These are phyloP conservation scores for Candolleomyces eurysporus DNA, from an alignment of 768 basidiomycete species.

Conservation along the genomic window DNA sequence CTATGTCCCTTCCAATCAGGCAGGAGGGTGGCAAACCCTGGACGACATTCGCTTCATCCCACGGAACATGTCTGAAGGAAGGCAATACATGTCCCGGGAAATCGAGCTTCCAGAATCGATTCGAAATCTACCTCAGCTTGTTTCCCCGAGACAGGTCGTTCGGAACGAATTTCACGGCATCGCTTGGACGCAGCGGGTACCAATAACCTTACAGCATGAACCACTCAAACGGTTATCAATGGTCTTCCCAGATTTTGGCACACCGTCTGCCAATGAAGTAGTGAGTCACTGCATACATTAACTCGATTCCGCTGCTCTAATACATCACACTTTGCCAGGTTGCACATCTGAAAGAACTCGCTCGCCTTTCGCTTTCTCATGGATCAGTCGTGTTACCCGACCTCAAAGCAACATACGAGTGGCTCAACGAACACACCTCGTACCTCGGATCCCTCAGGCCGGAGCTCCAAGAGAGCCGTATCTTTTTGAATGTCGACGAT, in stretches of 20 bases:
- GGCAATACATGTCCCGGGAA: not conserved
- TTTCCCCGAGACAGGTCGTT: conserved; percentile 38
- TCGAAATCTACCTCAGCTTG: conserved; percentile 26
- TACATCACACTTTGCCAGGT: conserved; percentile 26
- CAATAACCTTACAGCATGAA: conserved; percentile 19
- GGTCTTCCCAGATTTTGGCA: conserved; percentile 36
- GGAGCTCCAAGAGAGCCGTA: conserved; percentile 16
- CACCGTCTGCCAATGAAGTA: conserved; percentile 39
- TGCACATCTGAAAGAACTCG: conserved; percentile 37
- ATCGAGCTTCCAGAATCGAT: conserved; percentile 14
- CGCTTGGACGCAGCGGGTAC: conserved; percentile 49
- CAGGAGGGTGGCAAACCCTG: conserved; percentile 27
- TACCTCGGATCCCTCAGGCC: conserved; percentile 10
- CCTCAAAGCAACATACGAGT: conserved; percentile 41
- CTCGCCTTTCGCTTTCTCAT: conserved; percentile 14
- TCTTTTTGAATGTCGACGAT: conserved; percentile 50
- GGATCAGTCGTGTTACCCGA: conserved; percentile 32
- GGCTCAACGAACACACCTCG: conserved; percentile 32
- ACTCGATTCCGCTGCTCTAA: not conserved
- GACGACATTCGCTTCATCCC: conserved; percentile 42
- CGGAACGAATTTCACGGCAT: conserved; percentile 35
- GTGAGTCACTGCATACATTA: conserved; percentile 27
- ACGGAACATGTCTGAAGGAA: conserved; percentile 16
- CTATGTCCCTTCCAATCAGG: conserved; percentile 13
- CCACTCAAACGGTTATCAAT: conserved; percentile 31